Evolutionary conservation across 257 asterid genomes (phyloP).

Genomic region (Sherardia arvensis): DNA sequence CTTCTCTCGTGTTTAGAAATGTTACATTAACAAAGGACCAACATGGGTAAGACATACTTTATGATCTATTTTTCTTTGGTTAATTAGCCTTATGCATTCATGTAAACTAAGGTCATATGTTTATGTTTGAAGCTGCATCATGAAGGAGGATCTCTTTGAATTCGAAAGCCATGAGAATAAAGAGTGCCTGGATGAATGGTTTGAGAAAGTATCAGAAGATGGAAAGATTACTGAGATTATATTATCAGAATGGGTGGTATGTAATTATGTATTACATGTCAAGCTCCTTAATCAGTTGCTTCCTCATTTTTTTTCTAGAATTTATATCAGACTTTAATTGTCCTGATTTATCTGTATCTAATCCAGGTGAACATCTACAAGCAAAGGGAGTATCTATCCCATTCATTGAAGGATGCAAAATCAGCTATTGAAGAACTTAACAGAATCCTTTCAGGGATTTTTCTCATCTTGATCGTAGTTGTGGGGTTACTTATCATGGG

Average conservation of each 20-base stretch:
- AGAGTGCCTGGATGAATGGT: constrained; percentile 12
- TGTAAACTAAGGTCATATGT: neutral
- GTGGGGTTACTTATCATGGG: constrained; percentile 22
- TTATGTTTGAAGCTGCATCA: constrained; percentile 12
- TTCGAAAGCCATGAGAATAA: constrained; percentile 17
- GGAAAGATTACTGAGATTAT: constrained; percentile 9
- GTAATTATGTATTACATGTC: neutral
- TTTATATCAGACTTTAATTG: neutral
- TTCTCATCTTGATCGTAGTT: constrained; percentile 7
- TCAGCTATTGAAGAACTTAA: constrained; percentile 26
- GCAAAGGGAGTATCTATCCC: constrained; percentile 18
- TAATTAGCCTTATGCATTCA: neutral
- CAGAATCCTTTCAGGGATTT: constrained; percentile 11
- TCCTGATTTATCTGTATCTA: neutral
- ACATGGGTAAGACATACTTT: neutral
- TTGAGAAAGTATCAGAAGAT: constrained; percentile 13
- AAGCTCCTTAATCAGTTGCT: neutral
- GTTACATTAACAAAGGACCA: neutral
- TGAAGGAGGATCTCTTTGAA: constrained; percentile 7
- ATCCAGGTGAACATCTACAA: constrained; percentile 14
- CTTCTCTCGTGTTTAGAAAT: constrained; percentile 17
- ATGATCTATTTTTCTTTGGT: too few species aligned
- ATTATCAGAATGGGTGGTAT: constrained; percentile 21
- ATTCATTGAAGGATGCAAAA: constrained; percentile 21
- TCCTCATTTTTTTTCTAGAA: neutral